phyloP scores from a whole-genome alignment of 2,329 filamentous ascomycete species.

The Shiraia sp. region DNA sequence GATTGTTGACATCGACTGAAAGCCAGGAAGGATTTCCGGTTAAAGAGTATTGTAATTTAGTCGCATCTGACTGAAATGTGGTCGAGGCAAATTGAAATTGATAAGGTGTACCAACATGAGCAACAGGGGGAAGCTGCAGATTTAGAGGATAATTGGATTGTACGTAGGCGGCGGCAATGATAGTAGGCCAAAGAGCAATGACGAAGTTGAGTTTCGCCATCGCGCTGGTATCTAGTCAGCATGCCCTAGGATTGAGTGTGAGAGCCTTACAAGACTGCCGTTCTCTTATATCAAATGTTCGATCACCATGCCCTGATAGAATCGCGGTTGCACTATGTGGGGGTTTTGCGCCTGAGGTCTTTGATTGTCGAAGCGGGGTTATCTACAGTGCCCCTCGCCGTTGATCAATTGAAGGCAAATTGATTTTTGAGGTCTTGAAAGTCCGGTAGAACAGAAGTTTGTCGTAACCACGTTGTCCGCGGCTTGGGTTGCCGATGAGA shows the following conservation, averaged over 20 bases:
- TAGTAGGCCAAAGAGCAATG: conserved; percentile 18
- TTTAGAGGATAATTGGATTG: conserved; percentile 72
- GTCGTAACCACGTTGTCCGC: too few species aligned
- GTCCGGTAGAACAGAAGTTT: too few species aligned
- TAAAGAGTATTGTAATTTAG: conserved; percentile 68
- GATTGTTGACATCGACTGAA: conserved; percentile 65
- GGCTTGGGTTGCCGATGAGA: neutral
- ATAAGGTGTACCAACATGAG: conserved; percentile 68
- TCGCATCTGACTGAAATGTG: conserved; percentile 68
- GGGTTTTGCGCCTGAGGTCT: neutral
- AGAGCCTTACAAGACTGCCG: conserved; percentile 14
- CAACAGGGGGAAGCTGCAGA: conserved; percentile 80
- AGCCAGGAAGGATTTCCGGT: conserved; percentile 72
- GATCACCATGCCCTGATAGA: too few species aligned
- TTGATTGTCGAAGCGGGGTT: neutral
- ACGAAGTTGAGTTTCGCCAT: conserved; percentile 21
- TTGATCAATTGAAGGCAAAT: too few species aligned
- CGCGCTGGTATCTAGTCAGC: conserved; percentile 14
- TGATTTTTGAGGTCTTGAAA: too few species aligned
- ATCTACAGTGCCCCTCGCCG: too few species aligned
- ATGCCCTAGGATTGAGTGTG: neutral
- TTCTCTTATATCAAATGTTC: too few species aligned
- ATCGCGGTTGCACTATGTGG: too few species aligned
- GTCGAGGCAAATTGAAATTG: conserved; percentile 72
- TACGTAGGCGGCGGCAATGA: conserved; percentile 32